Conservation (phyloP, 1,284 basidiomycete species). For the Microbotryum lychnidis-dioicae region DNA sequence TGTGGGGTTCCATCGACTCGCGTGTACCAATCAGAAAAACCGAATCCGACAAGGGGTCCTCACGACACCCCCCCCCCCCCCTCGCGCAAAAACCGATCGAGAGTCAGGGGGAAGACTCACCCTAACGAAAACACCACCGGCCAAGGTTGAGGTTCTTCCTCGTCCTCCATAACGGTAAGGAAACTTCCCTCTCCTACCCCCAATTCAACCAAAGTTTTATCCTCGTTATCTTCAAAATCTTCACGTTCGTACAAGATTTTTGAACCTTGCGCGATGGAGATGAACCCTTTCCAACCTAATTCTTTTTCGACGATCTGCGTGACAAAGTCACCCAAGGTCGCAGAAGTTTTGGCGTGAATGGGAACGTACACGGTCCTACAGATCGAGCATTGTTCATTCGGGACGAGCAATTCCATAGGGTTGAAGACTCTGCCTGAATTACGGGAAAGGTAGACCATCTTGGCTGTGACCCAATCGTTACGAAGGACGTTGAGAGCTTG, state of each 20-base stretch:
- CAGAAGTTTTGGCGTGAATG: constrained; percentile 60
- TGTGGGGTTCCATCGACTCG: background rate
- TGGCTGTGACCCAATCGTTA: constrained; percentile 25
- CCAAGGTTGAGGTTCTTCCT: constrained; percentile 48
- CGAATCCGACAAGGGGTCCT: no score
- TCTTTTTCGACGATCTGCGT: constrained; percentile 47
- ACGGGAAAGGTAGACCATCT: constrained; percentile 32
- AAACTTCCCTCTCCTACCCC: constrained; percentile 67
- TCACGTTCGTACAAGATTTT: constrained; percentile 69
- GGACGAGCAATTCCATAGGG: constrained; percentile 46
- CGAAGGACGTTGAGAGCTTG: constrained; percentile 75
- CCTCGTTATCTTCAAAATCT: constrained; percentile 79
- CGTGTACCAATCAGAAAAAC: background rate
- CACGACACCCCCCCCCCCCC: no score
- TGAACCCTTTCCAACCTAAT: constrained; percentile 48
- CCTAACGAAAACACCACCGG: background rate
- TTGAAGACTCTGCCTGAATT: constrained; percentile 46
- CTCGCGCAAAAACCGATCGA: background rate
- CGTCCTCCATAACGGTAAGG: constrained; percentile 78
- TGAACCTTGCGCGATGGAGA: constrained; percentile 79
- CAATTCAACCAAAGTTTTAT: constrained; percentile 61
- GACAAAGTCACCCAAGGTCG: constrained; percentile 65
- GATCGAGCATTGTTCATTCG: constrained; percentile 68
- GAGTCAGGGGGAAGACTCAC: background rate
- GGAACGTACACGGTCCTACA: constrained; percentile 78